Evolutionary conservation across 2,329 filamentous ascomycete genomes (phyloP).

Genomic region (Ceratocystis diversiconidia): DNA sequence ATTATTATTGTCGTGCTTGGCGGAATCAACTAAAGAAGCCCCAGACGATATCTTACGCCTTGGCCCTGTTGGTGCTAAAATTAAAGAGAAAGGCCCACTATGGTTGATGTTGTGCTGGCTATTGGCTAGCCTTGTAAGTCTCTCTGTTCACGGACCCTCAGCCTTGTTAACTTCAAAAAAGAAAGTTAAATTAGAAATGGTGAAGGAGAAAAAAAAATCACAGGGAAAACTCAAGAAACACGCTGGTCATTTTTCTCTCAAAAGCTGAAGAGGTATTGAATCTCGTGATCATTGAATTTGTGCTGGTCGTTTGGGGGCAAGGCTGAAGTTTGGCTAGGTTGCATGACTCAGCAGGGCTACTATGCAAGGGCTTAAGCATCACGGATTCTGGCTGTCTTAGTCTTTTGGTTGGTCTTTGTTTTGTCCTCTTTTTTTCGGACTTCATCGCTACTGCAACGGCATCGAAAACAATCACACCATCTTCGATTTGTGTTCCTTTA

Average conservation of each 20-base stretch:
- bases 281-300: neutral
- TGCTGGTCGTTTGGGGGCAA: neutral
- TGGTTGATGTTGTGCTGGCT: too few species aligned
- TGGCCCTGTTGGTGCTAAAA: too few species aligned
- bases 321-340: neutral
- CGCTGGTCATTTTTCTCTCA: neutral
- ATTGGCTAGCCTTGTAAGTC: too few species aligned
- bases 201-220: neutral
- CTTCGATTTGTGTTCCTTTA: neutral
- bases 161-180: neutral
- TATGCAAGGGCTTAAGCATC: neutral
- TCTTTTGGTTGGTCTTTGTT: neutral
- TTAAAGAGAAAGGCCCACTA: too few species aligned
- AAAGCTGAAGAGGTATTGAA: neutral
- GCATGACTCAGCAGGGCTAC: slow-evolving; percentile 4
- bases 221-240: neutral
- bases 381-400: neutral
- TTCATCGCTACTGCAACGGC: neutral
- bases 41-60: too few species aligned
- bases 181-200: neutral
- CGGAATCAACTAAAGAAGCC: too few species aligned
- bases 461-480: neutral
- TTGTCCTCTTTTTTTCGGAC: neutral
- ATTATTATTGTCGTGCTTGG: too few species aligned
- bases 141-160: too few species aligned